Evolutionary conservation across 1,284 basidiomycete genomes (phyloP).

Genomic region (Puccinia coronata): DNA sequence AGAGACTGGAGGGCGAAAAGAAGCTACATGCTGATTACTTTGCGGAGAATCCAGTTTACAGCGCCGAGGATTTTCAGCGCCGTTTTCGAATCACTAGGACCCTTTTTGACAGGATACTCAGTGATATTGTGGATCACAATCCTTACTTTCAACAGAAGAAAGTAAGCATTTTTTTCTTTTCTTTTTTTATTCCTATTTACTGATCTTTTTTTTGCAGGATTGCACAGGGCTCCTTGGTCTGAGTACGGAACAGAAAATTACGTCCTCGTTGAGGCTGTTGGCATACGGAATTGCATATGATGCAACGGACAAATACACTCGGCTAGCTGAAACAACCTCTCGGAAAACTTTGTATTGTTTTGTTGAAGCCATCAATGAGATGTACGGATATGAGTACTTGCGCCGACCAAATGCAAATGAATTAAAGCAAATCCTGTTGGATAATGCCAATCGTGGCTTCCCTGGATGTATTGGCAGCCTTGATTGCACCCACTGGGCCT

Average conservation of each 20-base stretch:
- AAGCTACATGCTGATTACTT: too few relatives aligned
- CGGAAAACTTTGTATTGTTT: not conserved
- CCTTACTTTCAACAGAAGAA: too few relatives aligned
- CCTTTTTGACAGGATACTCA: too few relatives aligned
- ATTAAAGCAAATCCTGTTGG: not conserved
- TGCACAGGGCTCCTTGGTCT: not conserved
- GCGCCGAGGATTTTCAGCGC: too few relatives aligned
- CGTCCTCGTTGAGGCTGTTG: not conserved
- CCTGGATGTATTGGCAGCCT: constrained; percentile 13
- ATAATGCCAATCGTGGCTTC: not conserved
- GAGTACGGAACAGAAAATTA: constrained; percentile 5
- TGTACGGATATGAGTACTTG: not conserved
- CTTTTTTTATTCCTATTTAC: too few relatives aligned
- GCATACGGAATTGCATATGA: not conserved
- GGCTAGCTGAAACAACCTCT: not conserved
- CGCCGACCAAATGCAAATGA: not conserved
- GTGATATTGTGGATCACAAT: too few relatives aligned
- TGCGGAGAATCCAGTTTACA: too few relatives aligned
- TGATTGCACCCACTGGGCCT: constrained; percentile 26
- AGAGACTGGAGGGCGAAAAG: too few relatives aligned
- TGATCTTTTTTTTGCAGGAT: not conserved
- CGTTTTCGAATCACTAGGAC: too few relatives aligned
- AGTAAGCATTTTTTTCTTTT: too few relatives aligned
- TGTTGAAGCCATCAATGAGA: not conserved
- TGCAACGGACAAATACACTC: constrained; percentile 1